phyloP scores from a whole-genome alignment of 129 eudicot genomes.

The Saposhnikovia divaricata region DNA sequence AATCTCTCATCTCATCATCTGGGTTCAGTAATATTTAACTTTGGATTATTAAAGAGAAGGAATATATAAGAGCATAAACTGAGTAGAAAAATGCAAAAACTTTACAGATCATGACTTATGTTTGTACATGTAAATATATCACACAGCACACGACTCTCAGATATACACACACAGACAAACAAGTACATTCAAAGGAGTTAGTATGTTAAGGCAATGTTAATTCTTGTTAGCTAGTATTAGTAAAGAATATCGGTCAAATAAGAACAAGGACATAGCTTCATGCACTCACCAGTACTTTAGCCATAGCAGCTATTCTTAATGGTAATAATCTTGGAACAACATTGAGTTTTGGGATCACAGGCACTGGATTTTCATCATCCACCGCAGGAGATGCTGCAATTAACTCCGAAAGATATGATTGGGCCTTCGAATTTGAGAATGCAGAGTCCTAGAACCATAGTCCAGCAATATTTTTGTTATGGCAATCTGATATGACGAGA shows the following conservation, averaged over 20 bases:
- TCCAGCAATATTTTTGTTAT: slow-evolving; percentile 12
- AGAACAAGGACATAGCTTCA: neutral
- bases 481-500: slow-evolving; percentile 8
- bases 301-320: slow-evolving; percentile 83
- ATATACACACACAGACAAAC: neutral
- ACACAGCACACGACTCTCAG: neutral
- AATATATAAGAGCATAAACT: neutral
- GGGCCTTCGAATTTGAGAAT: slow-evolving; percentile 61
- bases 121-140: neutral
- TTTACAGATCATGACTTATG: neutral
- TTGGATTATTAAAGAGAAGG: neutral
- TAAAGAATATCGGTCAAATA: neutral
- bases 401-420: slow-evolving; percentile 74
- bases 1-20: neutral
- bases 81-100: neutral
- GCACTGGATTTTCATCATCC: slow-evolving; percentile 24
- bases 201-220: neutral
- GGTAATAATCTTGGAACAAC: slow-evolving; percentile 63
- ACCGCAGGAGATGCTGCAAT: slow-evolving; percentile 57
- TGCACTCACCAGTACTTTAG: slow-evolving; percentile 76
- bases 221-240: neutral
- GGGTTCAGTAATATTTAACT: neutral
- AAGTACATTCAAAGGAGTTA: neutral
- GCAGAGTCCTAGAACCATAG: slow-evolving; percentile 37
- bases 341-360: slow-evolving; percentile 65